Percentiles rank a stretch among this genome's conserved stretches.
Evolutionary conservation across 176 grass and related monocot genomes (phyloP).

Genomic region (Oryza rufipogon): DNA sequence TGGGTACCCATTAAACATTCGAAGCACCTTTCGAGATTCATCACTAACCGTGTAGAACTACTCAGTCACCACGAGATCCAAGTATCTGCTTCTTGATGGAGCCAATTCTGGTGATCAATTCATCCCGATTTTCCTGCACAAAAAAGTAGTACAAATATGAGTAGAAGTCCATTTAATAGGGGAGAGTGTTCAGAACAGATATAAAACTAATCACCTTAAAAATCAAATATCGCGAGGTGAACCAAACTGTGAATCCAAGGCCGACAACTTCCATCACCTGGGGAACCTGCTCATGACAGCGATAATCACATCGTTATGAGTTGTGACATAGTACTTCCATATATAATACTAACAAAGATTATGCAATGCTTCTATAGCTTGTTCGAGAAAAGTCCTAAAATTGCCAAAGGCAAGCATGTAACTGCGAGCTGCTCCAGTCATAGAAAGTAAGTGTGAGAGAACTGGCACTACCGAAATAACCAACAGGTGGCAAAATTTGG

Average conservation of each 20-base stretch:
- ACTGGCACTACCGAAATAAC: not conserved
- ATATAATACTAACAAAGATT: not conserved
- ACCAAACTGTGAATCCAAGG: constrained; percentile 90
- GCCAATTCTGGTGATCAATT: constrained; percentile 50
- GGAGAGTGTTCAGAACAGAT: not conserved
- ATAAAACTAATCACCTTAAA: constrained; percentile 63
- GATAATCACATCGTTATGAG: not conserved
- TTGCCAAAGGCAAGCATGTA: not conserved
- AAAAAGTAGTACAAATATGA: not conserved
- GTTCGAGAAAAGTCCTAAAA: not conserved
- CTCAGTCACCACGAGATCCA: constrained; percentile 54
- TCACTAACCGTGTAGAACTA: not conserved
- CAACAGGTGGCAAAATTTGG: not conserved
- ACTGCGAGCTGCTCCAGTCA: not conserved
- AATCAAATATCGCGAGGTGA: constrained; percentile 78
- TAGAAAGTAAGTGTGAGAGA: not conserved
- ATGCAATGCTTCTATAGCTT: not conserved
- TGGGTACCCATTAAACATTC: not conserved
- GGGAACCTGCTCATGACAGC: constrained; percentile 60
- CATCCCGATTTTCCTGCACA: constrained; percentile 65
- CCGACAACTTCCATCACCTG: constrained; percentile 91
- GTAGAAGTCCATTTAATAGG: not conserved
- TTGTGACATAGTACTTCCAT: not conserved
- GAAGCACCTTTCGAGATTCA: not conserved
- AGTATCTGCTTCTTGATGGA: constrained; percentile 72